These are phyloP conservation scores for Botrytis pseudocinerea DNA, from an alignment of 2,329 filamentous ascomycete species.

Conservation along the genomic window DNA sequence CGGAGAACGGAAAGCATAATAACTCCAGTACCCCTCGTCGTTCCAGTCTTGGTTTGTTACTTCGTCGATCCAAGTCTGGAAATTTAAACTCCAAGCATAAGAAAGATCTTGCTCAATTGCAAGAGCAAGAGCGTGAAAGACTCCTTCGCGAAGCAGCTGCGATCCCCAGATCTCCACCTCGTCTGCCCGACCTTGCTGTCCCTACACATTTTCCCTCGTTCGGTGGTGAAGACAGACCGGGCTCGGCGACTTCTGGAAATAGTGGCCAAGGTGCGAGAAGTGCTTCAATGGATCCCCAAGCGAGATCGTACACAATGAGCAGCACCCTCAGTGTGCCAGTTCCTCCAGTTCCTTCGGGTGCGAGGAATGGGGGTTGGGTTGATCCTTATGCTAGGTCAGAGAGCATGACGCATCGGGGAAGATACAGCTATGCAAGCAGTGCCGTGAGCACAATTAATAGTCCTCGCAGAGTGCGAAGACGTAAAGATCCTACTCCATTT, in stretches of 20 bases:
- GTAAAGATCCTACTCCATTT: conserved; percentile 97
- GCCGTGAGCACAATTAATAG: conserved; percentile 90
- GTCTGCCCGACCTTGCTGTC: conserved; percentile 49
- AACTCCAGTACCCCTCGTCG: conserved; percentile 43
- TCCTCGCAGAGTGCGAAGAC: conserved; percentile 84
- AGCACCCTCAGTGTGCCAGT: conserved; percentile 46
- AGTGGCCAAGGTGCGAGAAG: conserved; percentile 42
- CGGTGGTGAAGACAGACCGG: conserved; percentile 64
- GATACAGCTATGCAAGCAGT: conserved; percentile 95
- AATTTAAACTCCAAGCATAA: conserved; percentile 64
- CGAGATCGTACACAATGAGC: conserved; percentile 39
- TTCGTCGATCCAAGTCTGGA: conserved; percentile 67
- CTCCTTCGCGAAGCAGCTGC: conserved; percentile 56
- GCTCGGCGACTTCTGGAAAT: conserved; percentile 58
- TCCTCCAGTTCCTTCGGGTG: conserved; percentile 54
- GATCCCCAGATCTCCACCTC: conserved; percentile 60
- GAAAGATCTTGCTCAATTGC: conserved; percentile 52
- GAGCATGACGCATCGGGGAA: conserved; percentile 95
- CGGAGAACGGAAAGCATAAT: conserved; percentile 39
- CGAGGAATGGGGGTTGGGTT: conserved; percentile 52
- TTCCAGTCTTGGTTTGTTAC: conserved; percentile 58
- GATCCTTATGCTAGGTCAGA: conserved; percentile 83
- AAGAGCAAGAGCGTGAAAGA: conserved; percentile 53
- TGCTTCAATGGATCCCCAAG: conserved; percentile 53
- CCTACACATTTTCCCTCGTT: conserved; percentile 41